Conservation (phyloP, 2,329 filamentous ascomycete species). For the Fusarium denticulatum region DNA sequence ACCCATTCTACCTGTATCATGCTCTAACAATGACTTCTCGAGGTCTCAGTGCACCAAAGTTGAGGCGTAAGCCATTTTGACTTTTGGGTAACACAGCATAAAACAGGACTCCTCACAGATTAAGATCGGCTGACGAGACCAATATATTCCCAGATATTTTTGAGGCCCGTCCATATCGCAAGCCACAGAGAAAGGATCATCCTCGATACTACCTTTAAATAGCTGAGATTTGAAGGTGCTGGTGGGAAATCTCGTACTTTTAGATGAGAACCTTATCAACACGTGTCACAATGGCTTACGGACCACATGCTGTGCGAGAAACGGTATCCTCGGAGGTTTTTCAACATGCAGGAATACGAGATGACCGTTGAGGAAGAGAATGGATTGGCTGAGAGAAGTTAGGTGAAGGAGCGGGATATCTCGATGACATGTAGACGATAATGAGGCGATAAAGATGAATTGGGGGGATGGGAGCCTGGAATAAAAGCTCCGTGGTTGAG, state of each 20-base stretch:
- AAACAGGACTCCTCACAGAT: not conserved
- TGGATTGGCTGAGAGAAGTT: no score
- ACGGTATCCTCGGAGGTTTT: constrained; percentile 1
- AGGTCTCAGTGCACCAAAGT: not conserved
- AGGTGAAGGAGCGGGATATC: no score
- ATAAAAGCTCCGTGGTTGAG: not conserved
- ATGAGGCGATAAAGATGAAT: not conserved
- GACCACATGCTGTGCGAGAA: not conserved
- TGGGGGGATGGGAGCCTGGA: not conserved
- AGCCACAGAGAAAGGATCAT: not conserved
- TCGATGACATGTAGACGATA: constrained; percentile 13
- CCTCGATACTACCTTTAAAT: not conserved
- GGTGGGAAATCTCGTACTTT: not conserved
- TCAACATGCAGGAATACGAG: not conserved
- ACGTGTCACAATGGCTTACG: constrained; percentile 2
- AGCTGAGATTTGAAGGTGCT: not conserved
- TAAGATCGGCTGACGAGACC: not conserved
- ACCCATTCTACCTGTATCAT: not conserved
- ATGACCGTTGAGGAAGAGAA: not conserved
- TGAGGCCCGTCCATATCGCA: not conserved
- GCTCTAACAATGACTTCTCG: no score
- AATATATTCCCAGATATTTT: not conserved
- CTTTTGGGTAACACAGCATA: not conserved
- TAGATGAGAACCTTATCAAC: constrained; percentile 1
- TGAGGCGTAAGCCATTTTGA: not conserved